Evolutionary conservation across 257 asterid species (phyloP).

Genomic region (Solanum corneliomulleri): DNA sequence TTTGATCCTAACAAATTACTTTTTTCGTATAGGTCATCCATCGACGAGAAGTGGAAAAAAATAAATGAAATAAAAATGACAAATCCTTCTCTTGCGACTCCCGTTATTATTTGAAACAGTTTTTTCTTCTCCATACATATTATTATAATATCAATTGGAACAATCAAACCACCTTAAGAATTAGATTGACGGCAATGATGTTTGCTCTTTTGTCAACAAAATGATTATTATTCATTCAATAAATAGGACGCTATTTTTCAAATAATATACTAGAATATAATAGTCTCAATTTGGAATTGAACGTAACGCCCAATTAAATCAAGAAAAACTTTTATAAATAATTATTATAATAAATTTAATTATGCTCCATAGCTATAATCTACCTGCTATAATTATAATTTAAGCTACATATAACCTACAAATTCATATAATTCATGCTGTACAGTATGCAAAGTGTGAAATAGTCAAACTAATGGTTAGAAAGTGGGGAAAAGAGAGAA

Average conservation of each 20-base stretch:
- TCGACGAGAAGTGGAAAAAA: not conserved
- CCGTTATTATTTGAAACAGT: not conserved
- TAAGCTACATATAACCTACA: rapidly evolving
- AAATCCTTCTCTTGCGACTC: not conserved
- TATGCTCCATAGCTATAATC: no score
- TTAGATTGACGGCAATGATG: not conserved
- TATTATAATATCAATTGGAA: not conserved
- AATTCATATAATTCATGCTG: no score
- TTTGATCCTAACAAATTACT: not conserved
- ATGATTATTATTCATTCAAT: not conserved
- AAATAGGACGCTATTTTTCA: not conserved
- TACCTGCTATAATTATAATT: rapidly evolving
- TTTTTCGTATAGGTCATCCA: no score
- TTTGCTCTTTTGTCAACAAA: not conserved
- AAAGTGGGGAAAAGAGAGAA: not conserved
- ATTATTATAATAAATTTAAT: no score
- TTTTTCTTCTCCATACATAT: not conserved
- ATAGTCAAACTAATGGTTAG: not conserved
- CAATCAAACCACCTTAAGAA: no score
- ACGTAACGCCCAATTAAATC: not conserved
- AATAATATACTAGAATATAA: no score
- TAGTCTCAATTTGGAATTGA: not conserved
- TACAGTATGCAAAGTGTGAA: not conserved
- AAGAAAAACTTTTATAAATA: no score
- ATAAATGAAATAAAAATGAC: no score